These are phyloP conservation scores for Sclerotinia spermophila DNA, from an alignment of 2,329 filamentous ascomycete species.

Conservation along the genomic window DNA sequence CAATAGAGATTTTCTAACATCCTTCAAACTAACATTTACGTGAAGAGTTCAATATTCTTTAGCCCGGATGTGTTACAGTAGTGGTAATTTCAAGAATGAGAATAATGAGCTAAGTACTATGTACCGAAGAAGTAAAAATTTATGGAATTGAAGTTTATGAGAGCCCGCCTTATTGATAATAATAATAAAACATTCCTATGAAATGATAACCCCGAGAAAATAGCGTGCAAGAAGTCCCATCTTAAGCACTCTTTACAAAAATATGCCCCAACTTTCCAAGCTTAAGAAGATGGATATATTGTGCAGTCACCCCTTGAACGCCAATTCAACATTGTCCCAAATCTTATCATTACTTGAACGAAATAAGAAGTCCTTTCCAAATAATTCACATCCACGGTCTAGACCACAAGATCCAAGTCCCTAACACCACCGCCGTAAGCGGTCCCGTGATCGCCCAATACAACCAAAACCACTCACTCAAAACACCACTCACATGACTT, in stretches of 20 bases:
- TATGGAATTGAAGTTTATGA: not conserved
- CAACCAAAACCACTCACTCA: conserved; percentile 15
- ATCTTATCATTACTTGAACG: not conserved
- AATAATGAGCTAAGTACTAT: not conserved
- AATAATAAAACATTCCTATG: not conserved
- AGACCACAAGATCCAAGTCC: not conserved
- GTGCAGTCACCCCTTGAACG: no score
- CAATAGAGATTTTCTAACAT: no score
- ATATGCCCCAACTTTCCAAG: no score
- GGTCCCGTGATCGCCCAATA: conserved; percentile 12
- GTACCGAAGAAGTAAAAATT: not conserved
- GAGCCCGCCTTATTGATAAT: not conserved
- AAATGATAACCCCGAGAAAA: no score
- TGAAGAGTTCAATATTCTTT: no score
- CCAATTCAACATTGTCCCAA: no score
- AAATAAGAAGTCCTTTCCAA: not conserved
- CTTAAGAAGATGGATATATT: no score
- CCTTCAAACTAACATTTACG: no score
- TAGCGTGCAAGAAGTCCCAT: not conserved
- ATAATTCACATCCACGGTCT: not conserved
- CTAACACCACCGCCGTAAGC: not conserved
- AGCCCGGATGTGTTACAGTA: no score
- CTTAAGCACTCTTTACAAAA: no score
- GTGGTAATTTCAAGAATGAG: not conserved
- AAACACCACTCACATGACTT: not conserved